Conservation (phyloP, 768 basidiomycete species). For the Pleurotus salmoneostramineus region DNA sequence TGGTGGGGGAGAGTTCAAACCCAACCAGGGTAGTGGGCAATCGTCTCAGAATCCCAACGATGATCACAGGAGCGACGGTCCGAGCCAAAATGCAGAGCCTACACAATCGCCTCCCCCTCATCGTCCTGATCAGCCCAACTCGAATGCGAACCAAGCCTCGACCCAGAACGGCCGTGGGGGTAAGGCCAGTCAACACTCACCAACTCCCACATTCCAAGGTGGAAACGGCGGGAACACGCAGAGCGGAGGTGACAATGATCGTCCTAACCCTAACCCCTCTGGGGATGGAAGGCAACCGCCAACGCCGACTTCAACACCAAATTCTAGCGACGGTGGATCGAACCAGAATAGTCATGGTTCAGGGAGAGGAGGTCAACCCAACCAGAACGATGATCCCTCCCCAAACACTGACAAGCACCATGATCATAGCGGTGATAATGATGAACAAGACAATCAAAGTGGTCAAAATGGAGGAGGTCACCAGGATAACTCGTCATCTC, state of each 20-base stretch:
- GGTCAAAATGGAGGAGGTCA: not conserved
- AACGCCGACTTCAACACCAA: no score
- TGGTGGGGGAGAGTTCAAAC: no score
- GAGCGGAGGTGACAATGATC: not conserved
- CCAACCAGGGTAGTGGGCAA: no score
- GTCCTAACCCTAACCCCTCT: not conserved
- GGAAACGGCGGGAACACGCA: not conserved
- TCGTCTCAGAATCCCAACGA: no score
- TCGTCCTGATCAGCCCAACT: no score
- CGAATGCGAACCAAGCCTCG: not conserved
- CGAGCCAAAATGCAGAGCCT: no score
- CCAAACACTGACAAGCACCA: not conserved
- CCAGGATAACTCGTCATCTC: no score
- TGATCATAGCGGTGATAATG: not conserved
- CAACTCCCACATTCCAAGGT: not conserved
- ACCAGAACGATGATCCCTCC: not conserved
- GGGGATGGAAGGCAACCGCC: no score
- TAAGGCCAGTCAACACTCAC: not conserved
- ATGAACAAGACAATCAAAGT: not conserved
- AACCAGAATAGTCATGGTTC: no score
- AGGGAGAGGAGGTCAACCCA: not conserved
- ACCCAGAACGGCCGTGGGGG: not conserved
- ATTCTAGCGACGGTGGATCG: no score
- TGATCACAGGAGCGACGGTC: no score
- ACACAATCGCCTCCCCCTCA: no score